These are phyloP conservation scores for Remersonia thermophila DNA, from an alignment of 2,329 filamentous ascomycete species.

Conservation along the genomic window DNA sequence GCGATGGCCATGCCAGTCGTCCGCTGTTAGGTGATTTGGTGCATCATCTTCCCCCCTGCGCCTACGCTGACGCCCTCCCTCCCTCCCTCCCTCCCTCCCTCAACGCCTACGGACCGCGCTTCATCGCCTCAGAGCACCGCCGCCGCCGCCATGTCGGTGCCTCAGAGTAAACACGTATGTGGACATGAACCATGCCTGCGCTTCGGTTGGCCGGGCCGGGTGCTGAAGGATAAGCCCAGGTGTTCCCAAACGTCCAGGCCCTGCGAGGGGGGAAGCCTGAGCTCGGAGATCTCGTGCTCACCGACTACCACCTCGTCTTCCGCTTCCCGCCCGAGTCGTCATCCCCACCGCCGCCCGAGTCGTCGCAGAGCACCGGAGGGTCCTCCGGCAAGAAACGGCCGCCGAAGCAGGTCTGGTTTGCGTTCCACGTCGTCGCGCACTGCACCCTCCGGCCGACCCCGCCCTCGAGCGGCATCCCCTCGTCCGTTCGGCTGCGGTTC, in stretches of 20 bases:
- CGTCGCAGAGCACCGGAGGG: no score
- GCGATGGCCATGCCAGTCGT: no score
- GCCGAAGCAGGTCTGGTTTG: conserved; percentile 70
- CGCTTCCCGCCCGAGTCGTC: conserved; percentile 27
- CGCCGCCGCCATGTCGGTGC: conserved; percentile 13
- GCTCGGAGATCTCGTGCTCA: conserved; percentile 18
- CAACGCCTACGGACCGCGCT: no score
- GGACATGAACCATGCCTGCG: no score
- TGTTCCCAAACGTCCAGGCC: conserved; percentile 17
- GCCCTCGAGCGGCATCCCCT: conserved; percentile 54
- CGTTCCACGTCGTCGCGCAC: conserved; percentile 79
- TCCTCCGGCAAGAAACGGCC: conserved; percentile 13
- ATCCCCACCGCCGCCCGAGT: conserved; percentile 10
- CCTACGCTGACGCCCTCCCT: no score
- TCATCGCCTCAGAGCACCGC: no score
- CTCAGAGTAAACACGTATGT: conserved; percentile 18
- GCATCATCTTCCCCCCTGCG: no score
- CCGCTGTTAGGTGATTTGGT: no score
- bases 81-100: no score
- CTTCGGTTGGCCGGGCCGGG: background rate
- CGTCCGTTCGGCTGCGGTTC: conserved; percentile 76
- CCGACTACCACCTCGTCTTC: conserved; percentile 42
- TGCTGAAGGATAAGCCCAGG: conserved; percentile 6
- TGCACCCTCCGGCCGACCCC: conserved; percentile 69
- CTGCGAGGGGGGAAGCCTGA: conserved; percentile 18